These are phyloP conservation scores for Otatea glauca DNA, from an alignment of 176 grass and related monocot species.

Conservation along the genomic window DNA sequence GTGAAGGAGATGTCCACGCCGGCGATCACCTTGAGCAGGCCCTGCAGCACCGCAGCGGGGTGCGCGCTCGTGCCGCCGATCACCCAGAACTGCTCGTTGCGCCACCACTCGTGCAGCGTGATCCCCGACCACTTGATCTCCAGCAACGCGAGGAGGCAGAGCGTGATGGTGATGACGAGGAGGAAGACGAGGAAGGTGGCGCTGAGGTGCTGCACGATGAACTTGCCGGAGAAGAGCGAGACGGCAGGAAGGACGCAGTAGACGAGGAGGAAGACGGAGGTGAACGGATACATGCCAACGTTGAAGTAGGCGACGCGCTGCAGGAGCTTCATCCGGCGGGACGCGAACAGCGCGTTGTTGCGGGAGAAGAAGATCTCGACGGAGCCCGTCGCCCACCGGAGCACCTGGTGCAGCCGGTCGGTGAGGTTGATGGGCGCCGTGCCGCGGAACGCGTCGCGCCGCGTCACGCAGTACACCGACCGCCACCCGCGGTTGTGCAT, in stretches of 20 bases:
- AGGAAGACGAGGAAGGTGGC: constrained; percentile 75
- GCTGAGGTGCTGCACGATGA: constrained; percentile 81
- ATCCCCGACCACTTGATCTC: constrained; percentile 98
- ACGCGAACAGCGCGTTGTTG: constrained; percentile 87
- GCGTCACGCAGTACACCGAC: constrained; percentile 88
- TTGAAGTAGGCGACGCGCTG: constrained; percentile 91
- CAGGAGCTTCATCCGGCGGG: constrained; percentile 83
- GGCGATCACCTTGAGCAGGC: constrained; percentile 88
- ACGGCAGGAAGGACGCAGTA: constrained; percentile 89
- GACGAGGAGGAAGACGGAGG: constrained; percentile 79
- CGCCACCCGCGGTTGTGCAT: constrained; percentile 99
- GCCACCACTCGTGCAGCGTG: constrained; percentile 95
- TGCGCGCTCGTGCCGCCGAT: constrained; percentile 96
- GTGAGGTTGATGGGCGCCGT: constrained; percentile 97
- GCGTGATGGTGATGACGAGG: constrained; percentile 72
- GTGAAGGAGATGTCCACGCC: constrained; percentile 96
- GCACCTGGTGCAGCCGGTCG: constrained; percentile 82
- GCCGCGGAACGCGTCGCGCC: constrained; percentile 81
- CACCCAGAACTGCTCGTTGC: constrained; percentile 98
- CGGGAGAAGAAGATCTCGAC: constrained; percentile 99
- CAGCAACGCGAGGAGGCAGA: constrained; percentile 83
- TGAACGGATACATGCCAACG: constrained; percentile 94
- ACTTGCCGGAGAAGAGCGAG: constrained; percentile 90
- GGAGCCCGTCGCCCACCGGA: constrained; percentile 95
- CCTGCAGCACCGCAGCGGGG: constrained; percentile 79